Conservation (phyloP, 2,329 filamentous ascomycete genomes). For the Penicillium hesseltinei region DNA sequence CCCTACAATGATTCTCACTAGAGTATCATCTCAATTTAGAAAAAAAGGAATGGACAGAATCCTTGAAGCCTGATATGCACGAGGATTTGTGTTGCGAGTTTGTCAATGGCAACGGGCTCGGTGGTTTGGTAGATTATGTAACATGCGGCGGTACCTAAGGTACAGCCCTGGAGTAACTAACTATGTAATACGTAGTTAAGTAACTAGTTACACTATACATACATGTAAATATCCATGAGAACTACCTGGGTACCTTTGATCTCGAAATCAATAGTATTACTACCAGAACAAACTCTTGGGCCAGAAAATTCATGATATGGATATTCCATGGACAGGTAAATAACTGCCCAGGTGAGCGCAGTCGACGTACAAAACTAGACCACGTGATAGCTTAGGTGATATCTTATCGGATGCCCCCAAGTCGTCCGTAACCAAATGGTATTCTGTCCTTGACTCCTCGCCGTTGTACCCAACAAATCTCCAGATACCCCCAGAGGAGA, state of each 20-base stretch:
- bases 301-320: neutral
- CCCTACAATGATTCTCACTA: conserved; percentile 5
- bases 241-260: no score
- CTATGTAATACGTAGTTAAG: no score
- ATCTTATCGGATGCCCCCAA: conserved; percentile 8
- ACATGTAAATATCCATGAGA: neutral
- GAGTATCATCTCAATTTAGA: conserved; percentile 4
- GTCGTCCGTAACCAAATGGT: neutral
- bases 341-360: neutral
- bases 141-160: neutral
- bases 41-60: neutral
- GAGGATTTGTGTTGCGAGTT: neutral
- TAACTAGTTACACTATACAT: neutral
- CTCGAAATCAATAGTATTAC: neutral
- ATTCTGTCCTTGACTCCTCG: neutral
- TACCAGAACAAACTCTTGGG: neutral
- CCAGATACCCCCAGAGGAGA: neutral
- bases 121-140: conserved; percentile 4
- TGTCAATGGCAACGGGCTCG: neutral
- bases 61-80: neutral
- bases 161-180: no score
- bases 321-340: neutral
- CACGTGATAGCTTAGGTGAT: conserved; percentile 5
- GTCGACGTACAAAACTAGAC: neutral
- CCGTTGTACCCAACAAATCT: neutral